A percentile compares a stretch with the other conserved stretches of the same genome.
These are phyloP conservation scores for Diphasiastrum complanatum DNA, from an alignment of 83 land plant species.

Conservation along the genomic window DNA sequence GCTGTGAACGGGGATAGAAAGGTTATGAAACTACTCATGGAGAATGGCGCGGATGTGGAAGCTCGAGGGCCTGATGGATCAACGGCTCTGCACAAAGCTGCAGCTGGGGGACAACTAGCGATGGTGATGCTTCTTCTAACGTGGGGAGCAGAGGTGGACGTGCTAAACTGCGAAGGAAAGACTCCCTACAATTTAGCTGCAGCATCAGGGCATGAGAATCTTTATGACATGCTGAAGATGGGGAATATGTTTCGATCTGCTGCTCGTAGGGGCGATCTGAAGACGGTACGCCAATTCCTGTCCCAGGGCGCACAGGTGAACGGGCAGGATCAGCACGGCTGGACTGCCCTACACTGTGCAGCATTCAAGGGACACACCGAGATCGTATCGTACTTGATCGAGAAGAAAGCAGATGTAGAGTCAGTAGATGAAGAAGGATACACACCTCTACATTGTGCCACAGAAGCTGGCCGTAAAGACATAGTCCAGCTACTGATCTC, in stretches of 20 bases:
- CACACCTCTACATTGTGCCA: slow-evolving; percentile 51
- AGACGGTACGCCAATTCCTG: slow-evolving; percentile 23
- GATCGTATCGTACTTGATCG: slow-evolving; percentile 28
- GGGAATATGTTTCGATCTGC: slow-evolving; percentile 37
- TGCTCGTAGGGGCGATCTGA: slow-evolving; percentile 41
- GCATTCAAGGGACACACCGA: slow-evolving; percentile 48
- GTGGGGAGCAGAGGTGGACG: slow-evolving; percentile 38
- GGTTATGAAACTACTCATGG: slow-evolving; percentile 31
- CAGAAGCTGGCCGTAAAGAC: slow-evolving; percentile 45
- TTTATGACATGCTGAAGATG: slow-evolving; percentile 36
- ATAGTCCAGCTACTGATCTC: slow-evolving; percentile 36
- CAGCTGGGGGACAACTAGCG: slow-evolving; percentile 32
- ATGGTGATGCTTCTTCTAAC: slow-evolving; percentile 41
- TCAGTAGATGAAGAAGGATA: slow-evolving; percentile 48
- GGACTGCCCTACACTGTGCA: slow-evolving; percentile 56
- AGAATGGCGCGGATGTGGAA: slow-evolving; percentile 28
- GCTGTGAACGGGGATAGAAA: slow-evolving; percentile 29
- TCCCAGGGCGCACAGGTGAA: slow-evolving; percentile 37
- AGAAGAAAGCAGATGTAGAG: slow-evolving; percentile 35
- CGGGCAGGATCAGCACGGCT: slow-evolving; percentile 47
- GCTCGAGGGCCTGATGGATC: slow-evolving; percentile 26
- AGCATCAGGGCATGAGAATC: slow-evolving; percentile 29
- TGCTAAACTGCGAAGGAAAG: slow-evolving; percentile 34
- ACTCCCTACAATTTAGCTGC: slow-evolving; percentile 44
- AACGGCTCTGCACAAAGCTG: slow-evolving; percentile 41